phyloP scores from a whole-genome alignment of 2,329 filamentous ascomycete species.

The Sphaerulina vaccinii region DNA sequence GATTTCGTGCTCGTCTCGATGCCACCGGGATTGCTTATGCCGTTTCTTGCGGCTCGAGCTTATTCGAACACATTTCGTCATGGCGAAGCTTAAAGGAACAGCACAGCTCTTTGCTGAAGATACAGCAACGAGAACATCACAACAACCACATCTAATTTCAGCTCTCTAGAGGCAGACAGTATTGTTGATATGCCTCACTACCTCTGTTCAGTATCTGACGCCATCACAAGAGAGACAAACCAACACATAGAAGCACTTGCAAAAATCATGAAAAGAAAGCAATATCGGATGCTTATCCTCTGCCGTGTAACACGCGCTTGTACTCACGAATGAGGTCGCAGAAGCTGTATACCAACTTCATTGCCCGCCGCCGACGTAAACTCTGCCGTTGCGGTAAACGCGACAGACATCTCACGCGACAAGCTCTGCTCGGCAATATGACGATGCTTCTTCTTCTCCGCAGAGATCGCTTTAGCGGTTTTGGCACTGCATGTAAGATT shows the following conservation, averaged over 20 bases:
- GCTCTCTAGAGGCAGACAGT: neutral
- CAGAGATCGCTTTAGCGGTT: neutral
- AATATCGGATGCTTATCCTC: neutral
- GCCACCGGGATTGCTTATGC: neutral
- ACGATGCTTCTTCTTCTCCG: neutral
- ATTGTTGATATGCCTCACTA: too few species aligned
- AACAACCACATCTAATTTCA: neutral
- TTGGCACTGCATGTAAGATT: neutral
- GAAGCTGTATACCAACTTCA: neutral
- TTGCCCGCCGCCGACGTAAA: neutral
- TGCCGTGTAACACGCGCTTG: neutral
- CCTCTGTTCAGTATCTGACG: too few species aligned
- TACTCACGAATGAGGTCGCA: neutral
- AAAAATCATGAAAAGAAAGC: too few species aligned
- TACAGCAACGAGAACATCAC: neutral
- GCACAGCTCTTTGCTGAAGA: neutral
- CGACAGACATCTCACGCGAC: neutral
- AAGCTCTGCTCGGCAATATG: neutral
- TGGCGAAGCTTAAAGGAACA: conserved; percentile 1
- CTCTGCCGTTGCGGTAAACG: neutral
- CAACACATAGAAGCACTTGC: too few species aligned
- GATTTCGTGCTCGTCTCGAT: neutral
- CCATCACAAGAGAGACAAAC: too few species aligned
- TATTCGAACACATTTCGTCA: neutral
- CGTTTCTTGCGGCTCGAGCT: neutral